Base-by-base conservation (phyloP, 306 rosid species). In the Hylodesmum podocarpum region DNA sequence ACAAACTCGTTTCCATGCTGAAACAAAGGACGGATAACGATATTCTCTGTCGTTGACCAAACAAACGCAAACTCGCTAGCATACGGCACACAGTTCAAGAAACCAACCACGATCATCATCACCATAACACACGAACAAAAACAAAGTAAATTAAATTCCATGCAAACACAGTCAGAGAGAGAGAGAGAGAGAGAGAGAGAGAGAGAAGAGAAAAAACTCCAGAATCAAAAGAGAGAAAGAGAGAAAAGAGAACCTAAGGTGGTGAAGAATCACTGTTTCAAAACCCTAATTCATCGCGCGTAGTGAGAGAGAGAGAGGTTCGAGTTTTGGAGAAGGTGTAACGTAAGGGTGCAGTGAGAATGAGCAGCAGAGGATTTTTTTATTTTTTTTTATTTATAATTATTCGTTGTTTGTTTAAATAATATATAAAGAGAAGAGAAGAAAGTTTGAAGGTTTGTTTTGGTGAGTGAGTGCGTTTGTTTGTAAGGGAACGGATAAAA, bases 201-300 rank as follows among this genome's bases (percentile, higher is more conserved):
- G 15, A 41, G 67, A 59, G 51, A n/a, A 74, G 11, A 78, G 66
- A 3, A 55, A 2, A 25, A 54, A 54, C 16, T 8, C 14, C 3
- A 21, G 9, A 77, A 67, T 39, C 46, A 57, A 76, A 34, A 54
- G 5, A 34, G 22, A 65, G 25, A 11, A 13, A 55, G 37, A 44
- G 24, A 19, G 8, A 55, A 0, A 18, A 74, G 11, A 78, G 66
- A 50, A 70, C 31, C 68, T 55, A 31, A 34, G 27, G 37, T 14
- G 49, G 75, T 18, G 77, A 59, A 85, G 85, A 83, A 70, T 85
- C 89, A 85, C 87, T 80, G 81, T 80, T 78, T 19, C 75, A 70
- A 82, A 91, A 88, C 93, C 93, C 96, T 88, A 91, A 87, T 79
- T 87, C 71, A 82, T 74, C 34, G 41, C 4, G 4, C 5, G 29